A percentile compares a stretch with the other conserved stretches of the same genome.
Evolutionary conservation across 2,329 filamentous ascomycete species (phyloP).

Genomic region (Pyricularia sp.): DNA sequence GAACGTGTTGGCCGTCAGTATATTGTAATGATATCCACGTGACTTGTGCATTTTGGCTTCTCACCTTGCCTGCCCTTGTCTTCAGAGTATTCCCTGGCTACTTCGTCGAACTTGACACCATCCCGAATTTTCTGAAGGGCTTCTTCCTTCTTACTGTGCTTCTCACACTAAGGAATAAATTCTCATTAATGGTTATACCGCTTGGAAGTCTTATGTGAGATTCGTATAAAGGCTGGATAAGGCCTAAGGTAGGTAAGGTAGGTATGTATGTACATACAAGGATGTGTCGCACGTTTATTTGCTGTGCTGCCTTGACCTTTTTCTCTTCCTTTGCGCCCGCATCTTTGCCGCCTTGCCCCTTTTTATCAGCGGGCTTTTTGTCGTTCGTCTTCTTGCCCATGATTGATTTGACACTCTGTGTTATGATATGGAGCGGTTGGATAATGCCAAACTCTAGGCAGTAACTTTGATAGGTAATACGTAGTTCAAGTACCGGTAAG

Average conservation of each 20-base stretch:
- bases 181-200: background rate
- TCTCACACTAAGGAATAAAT: conserved; percentile 49
- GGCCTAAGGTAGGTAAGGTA: too few relatives aligned
- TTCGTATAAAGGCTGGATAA: background rate
- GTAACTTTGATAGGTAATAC: background rate
- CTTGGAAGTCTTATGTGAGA: background rate
- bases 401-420: background rate
- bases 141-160: conserved; percentile 70
- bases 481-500: background rate
- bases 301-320: conserved; percentile 14
- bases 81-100: conserved; percentile 63
- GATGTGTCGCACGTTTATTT: conserved; percentile 67
- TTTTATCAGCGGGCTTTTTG: conserved; percentile 11
- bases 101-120: conserved; percentile 65
- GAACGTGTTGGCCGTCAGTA: conserved; percentile 31
- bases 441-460: background rate
- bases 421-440: background rate
- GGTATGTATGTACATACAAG: conserved; percentile 33
- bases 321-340: conserved; percentile 7
- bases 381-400: conserved; percentile 14
- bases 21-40: background rate
- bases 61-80: conserved; percentile 63
- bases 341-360: conserved; percentile 8
- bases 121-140: conserved; percentile 58
- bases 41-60: conserved; percentile 5